Conservation (phyloP, 2,329 filamentous ascomycete genomes). For the Colletotrichum sp. region DNA sequence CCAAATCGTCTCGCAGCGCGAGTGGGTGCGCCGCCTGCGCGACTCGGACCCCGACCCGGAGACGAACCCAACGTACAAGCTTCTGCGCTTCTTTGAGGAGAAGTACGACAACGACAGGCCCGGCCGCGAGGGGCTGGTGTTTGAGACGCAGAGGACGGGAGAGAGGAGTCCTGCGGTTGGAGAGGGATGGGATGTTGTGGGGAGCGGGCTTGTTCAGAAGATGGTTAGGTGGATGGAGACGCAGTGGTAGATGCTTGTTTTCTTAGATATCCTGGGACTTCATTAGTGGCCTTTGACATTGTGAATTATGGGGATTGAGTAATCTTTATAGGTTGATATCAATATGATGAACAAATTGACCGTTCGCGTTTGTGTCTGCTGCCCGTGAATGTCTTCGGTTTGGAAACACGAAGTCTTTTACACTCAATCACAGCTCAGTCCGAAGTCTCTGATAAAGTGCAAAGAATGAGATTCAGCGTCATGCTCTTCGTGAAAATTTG, state of each 20-base stretch:
- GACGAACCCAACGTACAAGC: constrained; percentile 54
- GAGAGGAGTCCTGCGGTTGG: constrained; percentile 33
- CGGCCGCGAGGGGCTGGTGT: constrained; percentile 38
- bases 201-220: constrained; percentile 39
- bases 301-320: neutral
- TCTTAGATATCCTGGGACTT: neutral
- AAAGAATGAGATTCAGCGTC: too few species aligned
- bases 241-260: constrained; percentile 17
- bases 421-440: too few species aligned
- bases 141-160: constrained; percentile 38
- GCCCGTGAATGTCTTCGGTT: too few species aligned
- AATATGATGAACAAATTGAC: neutral
- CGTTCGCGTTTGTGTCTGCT: neutral
- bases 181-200: constrained; percentile 38
- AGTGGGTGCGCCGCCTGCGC: constrained; percentile 50
- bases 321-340: neutral
- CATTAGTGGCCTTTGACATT: neutral
- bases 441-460: too few species aligned
- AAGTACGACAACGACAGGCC: constrained; percentile 54
- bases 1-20: constrained; percentile 41
- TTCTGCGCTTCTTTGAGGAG: constrained; percentile 53
- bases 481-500: too few species aligned
- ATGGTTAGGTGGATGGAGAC: constrained; percentile 36
- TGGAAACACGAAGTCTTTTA: too few species aligned
- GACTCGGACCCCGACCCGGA: constrained; percentile 50